Evolutionary conservation across 768 basidiomycete species (phyloP).

Genomic region (Boletus sensibilis): DNA sequence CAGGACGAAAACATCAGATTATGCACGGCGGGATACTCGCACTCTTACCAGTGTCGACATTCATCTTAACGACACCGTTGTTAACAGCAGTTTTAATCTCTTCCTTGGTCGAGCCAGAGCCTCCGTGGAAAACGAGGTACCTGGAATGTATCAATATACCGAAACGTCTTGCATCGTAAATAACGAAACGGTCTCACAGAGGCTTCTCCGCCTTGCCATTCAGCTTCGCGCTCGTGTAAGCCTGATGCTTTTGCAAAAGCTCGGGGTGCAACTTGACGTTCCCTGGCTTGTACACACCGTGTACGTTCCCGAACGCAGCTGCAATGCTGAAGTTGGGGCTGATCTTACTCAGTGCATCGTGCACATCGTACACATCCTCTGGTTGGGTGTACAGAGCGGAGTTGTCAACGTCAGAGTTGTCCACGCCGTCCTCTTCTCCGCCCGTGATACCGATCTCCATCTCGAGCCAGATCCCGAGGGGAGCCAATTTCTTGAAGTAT

Average conservation of each 20-base stretch:
- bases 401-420: conserved; percentile 96
- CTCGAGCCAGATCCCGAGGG: conserved; percentile 93
- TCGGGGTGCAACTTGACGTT: conserved; percentile 94
- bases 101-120: conserved; percentile 94
- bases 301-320: conserved; percentile 97
- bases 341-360: conserved; percentile 79
- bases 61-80: conserved; percentile 98
- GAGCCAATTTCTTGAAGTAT: conserved; percentile 95
- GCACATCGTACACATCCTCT: conserved; percentile 90
- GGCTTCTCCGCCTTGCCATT: conserved; percentile 67
- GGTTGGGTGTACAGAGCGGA: conserved; percentile 94
- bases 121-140: conserved; percentile 99
- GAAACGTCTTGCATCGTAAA: not conserved
- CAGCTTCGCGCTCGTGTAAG: conserved; percentile 65
- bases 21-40: not conserved
- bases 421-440: conserved; percentile 99
- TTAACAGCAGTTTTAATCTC: conserved; percentile 91
- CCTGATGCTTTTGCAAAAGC: conserved; percentile 89
- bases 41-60: conserved; percentile 78
- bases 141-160: conserved; percentile 36
- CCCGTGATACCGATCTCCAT: conserved; percentile 99
- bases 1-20: conserved; percentile 2
- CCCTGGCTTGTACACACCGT: conserved; percentile 99
- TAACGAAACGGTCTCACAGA: conserved; percentile 52
- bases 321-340: conserved; percentile 96